Evolutionary conservation across 2,329 filamentous ascomycete species (phyloP).

Genomic region (Venturia aucupariae): DNA sequence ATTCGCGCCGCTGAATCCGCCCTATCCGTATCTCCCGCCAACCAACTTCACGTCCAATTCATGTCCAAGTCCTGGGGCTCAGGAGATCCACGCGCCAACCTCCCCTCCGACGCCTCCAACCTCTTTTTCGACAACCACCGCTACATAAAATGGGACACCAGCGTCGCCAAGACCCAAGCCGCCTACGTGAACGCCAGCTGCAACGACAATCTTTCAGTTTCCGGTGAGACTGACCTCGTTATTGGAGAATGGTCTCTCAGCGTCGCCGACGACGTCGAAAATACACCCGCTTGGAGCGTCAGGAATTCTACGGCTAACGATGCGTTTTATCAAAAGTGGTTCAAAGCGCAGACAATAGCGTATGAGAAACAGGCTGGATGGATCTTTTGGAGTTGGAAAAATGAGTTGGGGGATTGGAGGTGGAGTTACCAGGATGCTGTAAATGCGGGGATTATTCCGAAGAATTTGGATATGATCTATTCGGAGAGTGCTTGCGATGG

Average conservation of each 20-base stretch:
- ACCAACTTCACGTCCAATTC: constrained; percentile 45
- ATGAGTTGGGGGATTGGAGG: constrained; percentile 38
- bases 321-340: constrained; percentile 48
- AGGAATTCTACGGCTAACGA: constrained; percentile 22
- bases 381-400: constrained; percentile 56
- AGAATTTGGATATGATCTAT: constrained; percentile 17
- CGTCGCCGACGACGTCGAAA: constrained; percentile 41
- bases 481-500: not conserved
- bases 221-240: constrained; percentile 38
- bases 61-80: constrained; percentile 48
- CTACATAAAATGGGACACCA: constrained; percentile 47
- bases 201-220: constrained; percentile 21
- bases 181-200: constrained; percentile 38
- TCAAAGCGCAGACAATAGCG: constrained; percentile 45
- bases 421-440: constrained; percentile 42
- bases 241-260: constrained; percentile 49
- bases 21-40: constrained; percentile 33
- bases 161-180: constrained; percentile 35
- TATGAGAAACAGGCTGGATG: constrained; percentile 48
- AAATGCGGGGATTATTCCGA: constrained; percentile 32
- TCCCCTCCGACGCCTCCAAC: constrained; percentile 33
- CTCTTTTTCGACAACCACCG: constrained; percentile 50
- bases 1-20: constrained; percentile 40
- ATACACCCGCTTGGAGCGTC: constrained; percentile 35
- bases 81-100: constrained; percentile 41